Conservation (phyloP, 164 flowering plant genomes). For the Malania oleifera region DNA sequence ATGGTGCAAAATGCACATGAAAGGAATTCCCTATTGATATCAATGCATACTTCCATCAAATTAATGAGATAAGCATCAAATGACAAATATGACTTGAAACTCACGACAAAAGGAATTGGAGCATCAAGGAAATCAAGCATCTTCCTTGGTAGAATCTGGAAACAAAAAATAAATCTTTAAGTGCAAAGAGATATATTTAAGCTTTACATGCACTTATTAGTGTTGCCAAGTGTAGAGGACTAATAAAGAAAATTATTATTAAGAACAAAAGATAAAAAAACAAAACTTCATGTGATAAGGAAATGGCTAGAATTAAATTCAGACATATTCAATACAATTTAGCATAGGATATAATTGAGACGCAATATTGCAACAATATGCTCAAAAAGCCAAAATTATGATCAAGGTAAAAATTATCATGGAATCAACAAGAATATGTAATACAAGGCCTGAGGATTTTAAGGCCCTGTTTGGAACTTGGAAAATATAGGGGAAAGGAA, state of each 20-base stretch:
- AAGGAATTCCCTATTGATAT: not conserved
- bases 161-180: slow-evolving; percentile 4
- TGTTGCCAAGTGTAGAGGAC: not conserved
- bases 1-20: not conserved
- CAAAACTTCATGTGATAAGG: not conserved
- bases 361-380: no score
- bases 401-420: no score
- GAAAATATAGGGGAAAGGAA: no score
- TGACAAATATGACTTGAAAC: slow-evolving; percentile 29
- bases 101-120: slow-evolving; percentile 92
- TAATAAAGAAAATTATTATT: not conserved
- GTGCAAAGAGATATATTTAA: no score
- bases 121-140: slow-evolving; percentile 97
- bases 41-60: not conserved
- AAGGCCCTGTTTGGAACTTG: no score
- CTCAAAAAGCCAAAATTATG: no score
- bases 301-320: no score
- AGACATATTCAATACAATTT: no score
- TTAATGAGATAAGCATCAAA: not conserved
- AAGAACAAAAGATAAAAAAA: not conserved
- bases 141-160: slow-evolving; percentile 75
- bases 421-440: no score
- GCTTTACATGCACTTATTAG: not conserved
- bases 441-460: no score
- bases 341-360: no score